Conservation (phyloP, 176 grass and related monocot species). For the Carex scoparia region DNA sequence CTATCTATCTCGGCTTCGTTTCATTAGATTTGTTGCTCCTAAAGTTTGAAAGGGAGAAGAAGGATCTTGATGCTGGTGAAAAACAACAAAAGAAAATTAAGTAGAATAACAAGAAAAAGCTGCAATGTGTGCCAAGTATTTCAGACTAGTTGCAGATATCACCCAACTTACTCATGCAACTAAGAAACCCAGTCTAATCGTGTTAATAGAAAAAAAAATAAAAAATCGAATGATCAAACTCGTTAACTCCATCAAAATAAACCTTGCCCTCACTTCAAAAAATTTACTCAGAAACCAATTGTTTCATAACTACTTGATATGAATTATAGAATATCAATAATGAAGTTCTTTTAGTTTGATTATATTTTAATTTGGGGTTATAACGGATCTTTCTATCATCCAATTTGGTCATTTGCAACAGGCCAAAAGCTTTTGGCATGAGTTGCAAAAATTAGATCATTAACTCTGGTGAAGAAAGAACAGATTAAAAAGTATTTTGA, state of each 20-base stretch:
- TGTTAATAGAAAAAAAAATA: neutral
- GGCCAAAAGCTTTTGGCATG: neutral
- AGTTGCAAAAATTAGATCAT: neutral
- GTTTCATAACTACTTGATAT: neutral
- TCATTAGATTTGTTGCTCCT: slow-evolving; percentile 94
- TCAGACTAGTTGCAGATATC: neutral
- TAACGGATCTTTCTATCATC: neutral
- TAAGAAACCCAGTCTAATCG: neutral
- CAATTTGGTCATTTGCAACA: neutral
- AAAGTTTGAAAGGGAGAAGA: slow-evolving; percentile 99
- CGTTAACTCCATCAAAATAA: neutral
- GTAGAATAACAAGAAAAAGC: neutral
- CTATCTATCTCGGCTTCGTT: slow-evolving; percentile 87
- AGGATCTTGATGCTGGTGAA: slow-evolving; percentile 72
- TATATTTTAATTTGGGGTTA: neutral
- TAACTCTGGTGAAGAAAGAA: neutral
- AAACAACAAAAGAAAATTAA: slow-evolving; percentile 17
- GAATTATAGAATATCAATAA: neutral
- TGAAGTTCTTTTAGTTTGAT: neutral
- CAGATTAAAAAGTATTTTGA: neutral
- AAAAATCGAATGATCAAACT: neutral
- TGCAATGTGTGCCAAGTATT: neutral
- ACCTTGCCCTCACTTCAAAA: neutral
- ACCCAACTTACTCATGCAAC: neutral
- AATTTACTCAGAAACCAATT: neutral